Evolutionary conservation across 805 yeast species (phyloP).

Genomic region (Candida michaelii): DNA sequence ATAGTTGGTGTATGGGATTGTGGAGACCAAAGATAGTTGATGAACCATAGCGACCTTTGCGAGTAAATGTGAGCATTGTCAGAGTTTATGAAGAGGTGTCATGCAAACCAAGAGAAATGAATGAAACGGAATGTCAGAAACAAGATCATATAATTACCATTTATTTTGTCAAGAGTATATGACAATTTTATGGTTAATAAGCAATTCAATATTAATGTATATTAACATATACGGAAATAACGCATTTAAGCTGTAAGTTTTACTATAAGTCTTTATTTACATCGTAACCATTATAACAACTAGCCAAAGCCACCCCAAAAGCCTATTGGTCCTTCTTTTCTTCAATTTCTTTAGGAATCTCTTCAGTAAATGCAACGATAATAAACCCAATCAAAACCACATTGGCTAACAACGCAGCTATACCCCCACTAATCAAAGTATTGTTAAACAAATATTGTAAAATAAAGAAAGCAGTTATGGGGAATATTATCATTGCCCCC

Average conservation of each 20-base stretch:
- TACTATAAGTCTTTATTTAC: too few species aligned
- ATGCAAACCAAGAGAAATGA: too few species aligned
- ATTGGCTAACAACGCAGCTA: constrained; percentile 78
- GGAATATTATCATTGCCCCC: constrained; percentile 70
- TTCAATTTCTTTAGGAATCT: constrained; percentile 32
- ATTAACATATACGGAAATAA: too few species aligned
- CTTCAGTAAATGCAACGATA: constrained; percentile 72
- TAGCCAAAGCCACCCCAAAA: neutral
- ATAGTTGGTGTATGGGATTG: constrained; percentile 42
- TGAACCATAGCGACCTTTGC: constrained; percentile 45
- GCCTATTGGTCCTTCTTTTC: constrained; percentile 13
- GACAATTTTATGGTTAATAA: too few species aligned
- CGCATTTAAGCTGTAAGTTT: too few species aligned
- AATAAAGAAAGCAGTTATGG: constrained; percentile 61
- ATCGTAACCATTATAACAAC: too few species aligned
- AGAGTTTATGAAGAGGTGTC: neutral
- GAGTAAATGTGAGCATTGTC: neutral
- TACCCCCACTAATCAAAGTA: constrained; percentile 71
- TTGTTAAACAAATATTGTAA: constrained; percentile 49
- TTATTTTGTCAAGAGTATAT: too few species aligned
- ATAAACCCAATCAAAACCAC: constrained; percentile 72
- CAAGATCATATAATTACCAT: too few species aligned
- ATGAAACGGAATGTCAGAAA: too few species aligned
- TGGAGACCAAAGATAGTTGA: constrained; percentile 49
- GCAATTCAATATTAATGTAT: too few species aligned